Evolutionary conservation across 1,284 basidiomycete species (phyloP).

Genomic region (Fistulina hepatica): DNA sequence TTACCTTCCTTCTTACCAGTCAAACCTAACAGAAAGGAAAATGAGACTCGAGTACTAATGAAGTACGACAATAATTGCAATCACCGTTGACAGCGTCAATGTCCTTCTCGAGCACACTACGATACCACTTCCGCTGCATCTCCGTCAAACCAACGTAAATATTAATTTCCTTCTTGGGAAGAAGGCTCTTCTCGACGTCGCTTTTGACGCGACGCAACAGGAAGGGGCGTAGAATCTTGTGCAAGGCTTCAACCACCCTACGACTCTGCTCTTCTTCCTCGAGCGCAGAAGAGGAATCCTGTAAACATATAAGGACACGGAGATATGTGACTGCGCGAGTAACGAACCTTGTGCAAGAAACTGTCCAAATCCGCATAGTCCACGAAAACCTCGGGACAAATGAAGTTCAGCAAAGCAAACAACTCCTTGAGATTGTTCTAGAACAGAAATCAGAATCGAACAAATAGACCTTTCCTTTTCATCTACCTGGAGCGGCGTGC

Average conservation of each 20-base stretch:
- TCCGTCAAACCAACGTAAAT: constrained; percentile 97
- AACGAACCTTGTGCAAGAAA: constrained; percentile 74
- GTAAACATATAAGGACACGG: too few species aligned
- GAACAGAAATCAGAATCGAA: constrained; percentile 90
- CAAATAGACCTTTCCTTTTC: constrained; percentile 95
- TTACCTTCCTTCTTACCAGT: constrained; percentile 99
- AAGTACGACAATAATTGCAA: constrained; percentile 8
- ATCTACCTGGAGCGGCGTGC: constrained; percentile 96
- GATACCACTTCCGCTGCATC: constrained; percentile 98
- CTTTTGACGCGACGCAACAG: constrained; percentile 90
- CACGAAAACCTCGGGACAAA: constrained; percentile 77
- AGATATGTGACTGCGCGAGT: too few species aligned
- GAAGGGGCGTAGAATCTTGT: constrained; percentile 95
- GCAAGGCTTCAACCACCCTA: constrained; percentile 94
- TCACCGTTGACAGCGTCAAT: constrained; percentile 95
- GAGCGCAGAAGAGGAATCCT: constrained; percentile 60
- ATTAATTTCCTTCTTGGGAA: constrained; percentile 99
- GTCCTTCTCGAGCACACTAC: constrained; percentile 93
- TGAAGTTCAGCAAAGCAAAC: constrained; percentile 93
- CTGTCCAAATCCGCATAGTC: constrained; percentile 66
- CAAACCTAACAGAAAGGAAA: constrained; percentile 37
- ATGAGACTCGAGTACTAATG: neutral
- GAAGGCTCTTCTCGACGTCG: constrained; percentile 92
- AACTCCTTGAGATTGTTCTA: constrained; percentile 97
- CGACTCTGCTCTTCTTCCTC: constrained; percentile 82